Base-by-base conservation (phyloP, 768 basidiomycete genomes). In the Dendrothele bispora region DNA sequence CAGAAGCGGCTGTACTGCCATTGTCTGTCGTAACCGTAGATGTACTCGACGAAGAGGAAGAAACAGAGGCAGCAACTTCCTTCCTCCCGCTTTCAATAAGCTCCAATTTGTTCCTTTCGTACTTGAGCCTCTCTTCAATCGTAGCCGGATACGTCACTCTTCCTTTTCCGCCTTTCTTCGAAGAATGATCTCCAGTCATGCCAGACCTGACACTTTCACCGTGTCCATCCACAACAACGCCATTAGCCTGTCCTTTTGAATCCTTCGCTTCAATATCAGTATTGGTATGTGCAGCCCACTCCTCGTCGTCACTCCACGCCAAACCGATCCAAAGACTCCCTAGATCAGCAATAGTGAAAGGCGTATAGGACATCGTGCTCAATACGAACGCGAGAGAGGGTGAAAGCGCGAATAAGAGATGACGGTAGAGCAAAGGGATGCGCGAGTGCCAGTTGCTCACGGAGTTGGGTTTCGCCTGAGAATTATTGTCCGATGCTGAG, bases 311-410 rank as follows among this genome's bases (percentile, higher is more conserved):
- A 3, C 51, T 48, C 74, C 75, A 79, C 3, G 69, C 67, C 18
- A 75, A 61, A 1, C 75, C 57, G 29, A 80, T 65, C 73, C 73
- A 79, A 3, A 74, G 75, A 56, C 73, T 76, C n/a, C 63, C 64
- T 36, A 80, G 61, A 49, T 80, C 77, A 1, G 73, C 70, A 49
- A 78, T 61, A 3, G 64, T 64, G 55, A 79, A 80, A 2, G 78
- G 78, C 8, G 71, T 78, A 52, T 70, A 73, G 10, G 69, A 67
- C 39, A 75, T 58, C 7, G 70, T 47, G 37, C 21, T 62, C 32
- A 74, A 75, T 36, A 74, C 64, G 60, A 79, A 79, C 5, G 73
- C 77, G 1, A 80, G 61, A 0, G 72, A 61, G 1, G 77, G 68
- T 43, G 74, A 79, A 43, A 61, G 58, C 1, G 75, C 71, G 48